Evolutionary conservation across 805 yeast species (phyloP), one percentile per base, ranked within the genome.

Genomic region (Zygotorulaspora danielsina): DNA sequence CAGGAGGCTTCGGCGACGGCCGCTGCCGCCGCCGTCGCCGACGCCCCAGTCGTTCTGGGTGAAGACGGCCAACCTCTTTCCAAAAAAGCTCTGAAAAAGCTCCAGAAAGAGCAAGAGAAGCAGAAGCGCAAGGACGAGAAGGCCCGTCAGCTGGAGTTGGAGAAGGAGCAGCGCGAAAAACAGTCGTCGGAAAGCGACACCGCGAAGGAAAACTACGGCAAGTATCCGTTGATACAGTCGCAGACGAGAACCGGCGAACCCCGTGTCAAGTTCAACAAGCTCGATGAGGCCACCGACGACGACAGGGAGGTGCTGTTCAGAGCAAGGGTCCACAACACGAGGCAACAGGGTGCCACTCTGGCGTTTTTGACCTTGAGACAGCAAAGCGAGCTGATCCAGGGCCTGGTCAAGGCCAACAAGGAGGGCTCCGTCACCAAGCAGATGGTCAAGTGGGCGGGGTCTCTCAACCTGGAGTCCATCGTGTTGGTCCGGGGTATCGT

Each of bases 291-390:
- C 12, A 43, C 48, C 25, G 61, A 71, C 56, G 95, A 80, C 48
- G 95, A 90, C 42, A 75, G 79, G 53, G 77, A 78, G 50, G 84
- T 93, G 41, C 71, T 84, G 10, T 79, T 94, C 70, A 81, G 98
- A 69, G 97, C 97, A 33, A 79, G 99, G 69, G 75, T 89, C 32
- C 97, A 93, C 66, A 87, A 80, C 46, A 76, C 90, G 10, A 84
- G 99, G 71, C 84, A 87, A 61, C 97, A 90, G 66, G 95, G 96
- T 65, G 95, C 95, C 57, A 88, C 94, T 49, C 80, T 93, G 83
- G 76, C 84, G 38, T 93, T 93, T 65, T 67, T 90, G 55, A 79
- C 95, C 18, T 79, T 93, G 55, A 84, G 99, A 71, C 98, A 93
- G 71, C 96, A 87, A 69, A 72, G 76, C 39, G 76, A 77, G 44